Evolutionary conservation across 345 rosid genomes (phyloP).

Genomic region (Chamaenerion angustifolium): DNA sequence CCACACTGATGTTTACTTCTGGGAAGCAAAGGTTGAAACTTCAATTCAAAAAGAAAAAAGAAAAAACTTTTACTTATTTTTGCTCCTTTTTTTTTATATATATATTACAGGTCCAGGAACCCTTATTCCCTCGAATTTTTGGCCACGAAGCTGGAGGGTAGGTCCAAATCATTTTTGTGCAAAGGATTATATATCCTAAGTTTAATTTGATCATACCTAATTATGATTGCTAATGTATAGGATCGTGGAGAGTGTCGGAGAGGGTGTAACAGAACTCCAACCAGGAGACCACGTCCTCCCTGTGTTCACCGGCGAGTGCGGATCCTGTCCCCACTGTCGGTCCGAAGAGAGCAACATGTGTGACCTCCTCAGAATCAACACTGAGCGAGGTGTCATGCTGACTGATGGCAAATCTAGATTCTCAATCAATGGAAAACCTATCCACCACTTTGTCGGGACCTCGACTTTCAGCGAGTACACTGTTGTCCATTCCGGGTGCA

Average conservation of each 20-base stretch:
- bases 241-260: slow-evolving; percentile 24
- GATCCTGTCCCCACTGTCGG: slow-evolving; percentile 17
- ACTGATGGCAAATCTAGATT: background rate
- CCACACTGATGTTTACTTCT: slow-evolving; percentile 89
- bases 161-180: background rate
- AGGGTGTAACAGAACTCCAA: slow-evolving; percentile 17
- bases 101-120: slow-evolving; percentile 19
- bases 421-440: slow-evolving; percentile 3
- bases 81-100: background rate
- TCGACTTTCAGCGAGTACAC: slow-evolving; percentile 33
- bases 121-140: slow-evolving; percentile 23
- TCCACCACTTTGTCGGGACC: slow-evolving; percentile 11
- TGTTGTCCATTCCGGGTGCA: slow-evolving; percentile 23
- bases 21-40: slow-evolving; percentile 87
- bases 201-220: background rate
- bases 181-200: background rate
- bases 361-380: slow-evolving; percentile 11
- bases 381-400: slow-evolving; percentile 4
- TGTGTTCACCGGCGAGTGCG: slow-evolving; percentile 25
- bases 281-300: slow-evolving; percentile 26
- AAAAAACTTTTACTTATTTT: background rate
- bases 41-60: background rate
- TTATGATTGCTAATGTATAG: background rate
- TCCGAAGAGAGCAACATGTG: slow-evolving; percentile 27
- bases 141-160: slow-evolving; percentile 36